These are phyloP conservation scores for Oryza australiensis DNA, from an alignment of 176 grass and related monocot genomes.

Conservation along the genomic window DNA sequence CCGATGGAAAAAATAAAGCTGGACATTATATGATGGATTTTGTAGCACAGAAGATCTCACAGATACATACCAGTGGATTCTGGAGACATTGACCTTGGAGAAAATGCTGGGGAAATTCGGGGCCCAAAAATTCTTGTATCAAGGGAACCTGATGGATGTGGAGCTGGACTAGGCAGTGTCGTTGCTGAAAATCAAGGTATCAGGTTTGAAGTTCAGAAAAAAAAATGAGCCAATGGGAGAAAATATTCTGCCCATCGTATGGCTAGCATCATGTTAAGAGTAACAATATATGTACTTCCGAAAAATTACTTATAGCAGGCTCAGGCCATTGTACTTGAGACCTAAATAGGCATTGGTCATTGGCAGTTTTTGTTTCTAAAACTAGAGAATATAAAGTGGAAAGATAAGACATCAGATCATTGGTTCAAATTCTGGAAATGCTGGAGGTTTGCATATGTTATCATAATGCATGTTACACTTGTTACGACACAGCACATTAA, in stretches of 20 bases:
- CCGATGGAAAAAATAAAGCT: constrained; percentile 26
- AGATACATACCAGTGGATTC: constrained; percentile 59
- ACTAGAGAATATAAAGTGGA: background rate
- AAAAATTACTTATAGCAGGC: constrained; percentile 9
- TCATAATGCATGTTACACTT: background rate
- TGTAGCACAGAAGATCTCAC: background rate
- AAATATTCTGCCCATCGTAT: background rate
- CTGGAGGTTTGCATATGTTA: background rate
- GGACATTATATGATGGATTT: background rate
- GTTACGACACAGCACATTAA: background rate
- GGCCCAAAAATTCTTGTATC: constrained; percentile 34
- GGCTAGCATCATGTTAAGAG: background rate
- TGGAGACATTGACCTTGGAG: constrained; percentile 47
- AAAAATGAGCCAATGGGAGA: constrained; percentile 14
- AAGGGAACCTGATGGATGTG: constrained; percentile 42
- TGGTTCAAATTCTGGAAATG: background rate
- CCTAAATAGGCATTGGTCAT: background rate
- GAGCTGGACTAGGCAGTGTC: constrained; percentile 36
- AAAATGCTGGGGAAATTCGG: constrained; percentile 47
- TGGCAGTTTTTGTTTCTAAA: background rate
- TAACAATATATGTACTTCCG: background rate
- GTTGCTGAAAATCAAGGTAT: constrained; percentile 34
- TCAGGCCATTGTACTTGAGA: background rate
- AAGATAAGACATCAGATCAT: background rate
- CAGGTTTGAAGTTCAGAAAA: constrained; percentile 4